Evolutionary conservation across 1,284 basidiomycete species (phyloP).

Genomic region (Sporisorium scitamineum): DNA sequence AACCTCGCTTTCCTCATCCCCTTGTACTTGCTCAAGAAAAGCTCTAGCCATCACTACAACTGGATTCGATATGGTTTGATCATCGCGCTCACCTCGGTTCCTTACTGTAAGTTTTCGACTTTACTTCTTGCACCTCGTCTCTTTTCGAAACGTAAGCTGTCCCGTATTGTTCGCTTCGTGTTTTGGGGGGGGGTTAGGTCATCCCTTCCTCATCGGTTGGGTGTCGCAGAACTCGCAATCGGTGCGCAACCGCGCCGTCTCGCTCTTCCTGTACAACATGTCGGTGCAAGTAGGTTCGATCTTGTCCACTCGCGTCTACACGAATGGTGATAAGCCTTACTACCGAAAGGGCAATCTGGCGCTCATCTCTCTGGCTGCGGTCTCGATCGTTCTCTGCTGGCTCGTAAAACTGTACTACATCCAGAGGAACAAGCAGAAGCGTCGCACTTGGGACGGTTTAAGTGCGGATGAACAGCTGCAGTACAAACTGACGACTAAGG

Average conservation of each 20-base stretch:
- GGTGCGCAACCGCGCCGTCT: slow-evolving; percentile 51
- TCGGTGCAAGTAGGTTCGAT: slow-evolving; percentile 50
- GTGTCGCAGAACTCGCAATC: slow-evolving; percentile 38
- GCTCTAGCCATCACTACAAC: slow-evolving; percentile 8
- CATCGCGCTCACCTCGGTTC: slow-evolving; percentile 39
- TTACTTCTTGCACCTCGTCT: too few relatives aligned
- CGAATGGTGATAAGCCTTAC: slow-evolving; percentile 45
- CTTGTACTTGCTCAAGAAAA: slow-evolving; percentile 30
- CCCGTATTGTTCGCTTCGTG: not conserved
- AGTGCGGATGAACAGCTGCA: slow-evolving; percentile 40
- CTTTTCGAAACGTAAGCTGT: not conserved
- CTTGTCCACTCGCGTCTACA: slow-evolving; percentile 51
- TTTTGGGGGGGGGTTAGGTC: slow-evolving; percentile 20
- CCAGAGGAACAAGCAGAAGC: slow-evolving; percentile 41
- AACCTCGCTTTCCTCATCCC: slow-evolving; percentile 34
- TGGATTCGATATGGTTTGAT: slow-evolving; percentile 50
- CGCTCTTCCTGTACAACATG: slow-evolving; percentile 58
- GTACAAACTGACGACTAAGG: slow-evolving; percentile 48
- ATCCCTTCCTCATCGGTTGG: slow-evolving; percentile 43
- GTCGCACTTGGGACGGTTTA: slow-evolving; percentile 23
- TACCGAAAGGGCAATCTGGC: slow-evolving; percentile 51
- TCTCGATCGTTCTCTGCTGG: slow-evolving; percentile 41
- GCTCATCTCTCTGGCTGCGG: slow-evolving; percentile 29
- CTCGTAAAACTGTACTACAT: slow-evolving; percentile 52
- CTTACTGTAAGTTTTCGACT: slow-evolving; percentile 36